Evolutionary conservation across 2,329 filamentous ascomycete species (phyloP), one percentile per base, ranked within the genome.

Genomic region (Exophiala oligosperma): DNA sequence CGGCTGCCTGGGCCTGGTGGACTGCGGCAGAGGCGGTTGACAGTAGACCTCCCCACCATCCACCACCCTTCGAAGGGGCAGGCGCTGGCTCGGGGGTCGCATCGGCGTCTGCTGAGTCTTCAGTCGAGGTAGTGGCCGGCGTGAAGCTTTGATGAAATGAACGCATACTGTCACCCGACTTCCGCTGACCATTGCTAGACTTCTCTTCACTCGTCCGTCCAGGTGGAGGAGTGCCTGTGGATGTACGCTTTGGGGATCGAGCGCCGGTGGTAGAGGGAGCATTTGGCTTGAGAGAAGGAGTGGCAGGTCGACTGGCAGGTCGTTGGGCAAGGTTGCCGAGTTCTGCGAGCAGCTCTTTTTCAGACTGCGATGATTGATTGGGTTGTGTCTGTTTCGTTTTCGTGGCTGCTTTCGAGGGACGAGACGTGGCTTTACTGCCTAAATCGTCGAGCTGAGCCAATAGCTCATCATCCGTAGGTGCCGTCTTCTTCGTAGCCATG

Each of bases 1-100:
- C 92, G 0, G 92, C 89, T 6, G 88, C 91, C 75, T 97, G 92
- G 48, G 94, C 93, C 73, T 93, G 91, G 79, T 95, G 96, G 76
- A 95, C 83, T 35, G 81, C 81, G 50, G 81, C 80, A 54, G 79
- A 85, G 37, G 92, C 92, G 0, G 91, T 92, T 43, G 90, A 90
- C 68, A 94, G 83, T 52, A 97, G 77, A 23, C 91, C 88, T 70
- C 92, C 91, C 90, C 91, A 96, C 89, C 91, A 95, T 54, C 91
- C 88, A 64, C 91, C 90, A 81, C 78, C 47, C 72, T 68, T 79
- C 82, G 73, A 49, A 63, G 86, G 83, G 82, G 73, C 52, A 62
- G 86, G 83, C 56, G 83, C 82, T 2, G 81, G 76, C 61, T 84
- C 82, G 5, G 81, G 77, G 60, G 87, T 84, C 54, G 83, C 81